Conservation (phyloP, 305 asterid genomes). For the Fraxinus ornus region DNA sequence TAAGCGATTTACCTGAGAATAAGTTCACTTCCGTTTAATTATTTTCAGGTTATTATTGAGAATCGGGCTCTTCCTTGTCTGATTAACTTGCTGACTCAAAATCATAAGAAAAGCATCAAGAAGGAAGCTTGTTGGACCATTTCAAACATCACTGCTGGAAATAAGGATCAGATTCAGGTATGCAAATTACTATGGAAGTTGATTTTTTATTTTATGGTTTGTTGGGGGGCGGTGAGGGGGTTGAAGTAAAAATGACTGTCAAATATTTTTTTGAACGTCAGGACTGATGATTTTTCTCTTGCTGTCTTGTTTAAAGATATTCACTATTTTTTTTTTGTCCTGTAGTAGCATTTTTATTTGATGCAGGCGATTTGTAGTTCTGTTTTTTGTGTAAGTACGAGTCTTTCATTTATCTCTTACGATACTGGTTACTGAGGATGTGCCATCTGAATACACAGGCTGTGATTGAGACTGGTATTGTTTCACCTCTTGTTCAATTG, state of each 20-base stretch:
- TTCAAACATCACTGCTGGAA: slow-evolving; percentile 59
- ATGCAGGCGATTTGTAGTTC: background rate
- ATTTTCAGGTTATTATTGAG: slow-evolving; percentile 45
- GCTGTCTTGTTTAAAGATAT: background rate
- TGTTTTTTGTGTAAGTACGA: background rate
- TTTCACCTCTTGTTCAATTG: slow-evolving; percentile 42
- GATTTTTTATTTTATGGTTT: background rate
- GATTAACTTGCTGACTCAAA: slow-evolving; percentile 49
- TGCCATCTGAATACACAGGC: slow-evolving; percentile 31
- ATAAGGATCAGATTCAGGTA: slow-evolving; percentile 56
- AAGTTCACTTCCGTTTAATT: slow-evolving; percentile 4
- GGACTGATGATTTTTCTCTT: background rate
- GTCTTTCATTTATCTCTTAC: background rate
- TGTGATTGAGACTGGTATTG: slow-evolving; percentile 47
- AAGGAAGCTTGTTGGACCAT: slow-evolving; percentile 63
- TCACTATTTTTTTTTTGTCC: background rate
- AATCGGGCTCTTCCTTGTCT: slow-evolving; percentile 47
- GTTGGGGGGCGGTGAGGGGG: background rate
- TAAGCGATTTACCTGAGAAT: background rate
- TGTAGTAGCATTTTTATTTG: background rate
- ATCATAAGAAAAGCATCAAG: slow-evolving; percentile 54
- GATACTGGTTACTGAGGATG: background rate
- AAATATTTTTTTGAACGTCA: background rate
- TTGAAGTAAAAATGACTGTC: background rate
- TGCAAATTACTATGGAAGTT: background rate